Base-by-base conservation (phyloP, 2,329 filamentous ascomycete species). In the Lecanicillium sp. region DNA sequence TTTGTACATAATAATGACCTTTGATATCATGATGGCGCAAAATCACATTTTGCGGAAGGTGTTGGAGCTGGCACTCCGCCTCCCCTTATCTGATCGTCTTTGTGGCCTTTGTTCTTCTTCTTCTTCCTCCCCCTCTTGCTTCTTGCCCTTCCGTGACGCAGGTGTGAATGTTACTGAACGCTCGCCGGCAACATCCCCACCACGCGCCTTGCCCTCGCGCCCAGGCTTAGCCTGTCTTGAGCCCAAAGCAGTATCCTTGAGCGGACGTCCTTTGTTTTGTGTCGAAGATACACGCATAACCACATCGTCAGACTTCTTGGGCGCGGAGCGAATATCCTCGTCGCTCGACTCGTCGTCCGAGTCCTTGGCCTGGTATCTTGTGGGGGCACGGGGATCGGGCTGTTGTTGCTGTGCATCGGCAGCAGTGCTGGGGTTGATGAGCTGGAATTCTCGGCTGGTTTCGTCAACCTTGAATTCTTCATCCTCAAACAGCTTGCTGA, bases 391-490 rank as follows among this genome's bases (percentile, higher is more conserved):
- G 36, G 55, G 45, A 41, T 55, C 49, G 20, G 45, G 45, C 29
- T 50, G 7, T 25, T 25, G 22, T 29, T 54, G 50, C n/a, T 56
- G 57, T 33, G 17, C 25, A 5, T 59, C 53, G 41, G 68, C 55
- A n/a, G 67, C 53, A 4, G 86, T 92, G 60, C 86, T 94, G 4
- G 92, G 87, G 57, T 98, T 98, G 62, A 94, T 79, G 33, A 82
- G 73, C 43, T 80, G 77, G 68, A 94, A 98, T 59, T 96, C 90
- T 52, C 79, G 73, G 46, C 83, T 94, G 29, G 67, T 82, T 64
- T 98, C 92, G 58, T 98, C 90, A 43, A 98, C 85, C 51, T 77
- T 77, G 60, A 95, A 96, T 41, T 94, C 89, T 51, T 89, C 83
- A 58, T 96, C 87, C 55, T 95, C 82, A 65, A 96, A 98, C 45